Conservation (phyloP, 192 early-diverging fungal genomes). For the Chytriomyces hyalinus region DNA sequence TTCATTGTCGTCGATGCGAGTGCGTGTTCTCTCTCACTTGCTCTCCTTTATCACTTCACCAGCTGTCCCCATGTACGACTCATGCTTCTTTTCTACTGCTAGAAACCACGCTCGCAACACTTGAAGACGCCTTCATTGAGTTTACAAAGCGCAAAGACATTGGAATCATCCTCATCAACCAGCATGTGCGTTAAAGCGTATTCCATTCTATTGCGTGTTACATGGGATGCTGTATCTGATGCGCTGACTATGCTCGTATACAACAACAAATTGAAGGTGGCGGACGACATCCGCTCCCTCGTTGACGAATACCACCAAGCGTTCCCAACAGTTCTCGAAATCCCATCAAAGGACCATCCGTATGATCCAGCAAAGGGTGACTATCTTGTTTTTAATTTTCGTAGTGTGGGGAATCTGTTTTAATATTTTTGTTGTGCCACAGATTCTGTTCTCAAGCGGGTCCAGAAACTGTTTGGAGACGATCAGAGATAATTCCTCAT, state of each 20-base stretch:
- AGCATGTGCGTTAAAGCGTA: constrained; percentile 69
- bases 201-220: too few species aligned
- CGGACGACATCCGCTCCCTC: constrained; percentile 87
- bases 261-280: constrained; percentile 66
- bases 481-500: neutral
- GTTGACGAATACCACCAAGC: constrained; percentile 90
- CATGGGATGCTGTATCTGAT: too few species aligned
- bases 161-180: constrained; percentile 97
- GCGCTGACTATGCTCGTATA: neutral
- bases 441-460: constrained; percentile 62
- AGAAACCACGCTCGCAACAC: constrained; percentile 60
- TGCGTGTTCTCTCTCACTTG: constrained; percentile 41
- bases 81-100: neutral
- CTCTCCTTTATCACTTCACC: neutral
- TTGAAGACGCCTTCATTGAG: constrained; percentile 74
- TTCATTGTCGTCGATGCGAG: constrained; percentile 95
- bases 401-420: constrained; percentile 7
- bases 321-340: constrained; percentile 97
- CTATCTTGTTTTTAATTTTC: constrained; percentile 18
- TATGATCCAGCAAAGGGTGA: constrained; percentile 79
- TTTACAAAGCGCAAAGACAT: constrained; percentile 95
- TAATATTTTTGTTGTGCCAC: neutral
- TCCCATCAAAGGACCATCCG: constrained; percentile 98
- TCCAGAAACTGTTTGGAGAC: constrained; percentile 61
- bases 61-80: neutral